Evolutionary conservation across 2,329 filamentous ascomycete species (phyloP).

Genomic region (Cryphonectria naterciae): DNA sequence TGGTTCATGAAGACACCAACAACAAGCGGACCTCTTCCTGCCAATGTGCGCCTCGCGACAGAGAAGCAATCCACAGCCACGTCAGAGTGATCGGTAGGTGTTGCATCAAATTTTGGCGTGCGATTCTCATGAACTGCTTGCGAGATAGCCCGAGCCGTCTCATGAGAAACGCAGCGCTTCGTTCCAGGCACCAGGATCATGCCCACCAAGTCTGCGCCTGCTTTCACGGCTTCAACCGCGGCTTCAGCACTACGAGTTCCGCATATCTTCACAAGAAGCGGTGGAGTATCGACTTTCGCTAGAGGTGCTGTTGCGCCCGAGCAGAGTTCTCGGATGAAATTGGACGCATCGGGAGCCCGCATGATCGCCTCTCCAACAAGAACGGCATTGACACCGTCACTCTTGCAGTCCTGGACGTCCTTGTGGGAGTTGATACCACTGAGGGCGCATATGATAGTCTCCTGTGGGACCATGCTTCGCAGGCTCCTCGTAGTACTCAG

Average conservation of each 20-base stretch:
- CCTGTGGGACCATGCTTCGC: slow-evolving; percentile 82
- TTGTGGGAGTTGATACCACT: slow-evolving; percentile 90
- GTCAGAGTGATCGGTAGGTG: slow-evolving; percentile 34
- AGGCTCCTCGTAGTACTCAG: slow-evolving; percentile 88
- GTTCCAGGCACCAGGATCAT: slow-evolving; percentile 87
- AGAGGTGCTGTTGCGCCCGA: slow-evolving; percentile 53
- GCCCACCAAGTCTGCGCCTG: slow-evolving; percentile 88
- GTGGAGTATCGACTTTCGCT: slow-evolving; percentile 42
- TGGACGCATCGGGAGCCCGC: slow-evolving; percentile 80
- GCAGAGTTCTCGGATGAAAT: slow-evolving; percentile 84
- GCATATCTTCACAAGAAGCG: slow-evolving; percentile 88
- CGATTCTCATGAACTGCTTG: slow-evolving; percentile 65
- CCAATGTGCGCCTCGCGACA: slow-evolving; percentile 40
- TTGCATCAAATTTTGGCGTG: slow-evolving; percentile 16
- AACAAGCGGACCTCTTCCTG: slow-evolving; percentile 69
- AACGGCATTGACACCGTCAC: slow-evolving; percentile 88
- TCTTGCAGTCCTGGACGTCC: slow-evolving; percentile 85
- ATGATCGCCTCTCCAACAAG: slow-evolving; percentile 96
- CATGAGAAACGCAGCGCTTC: slow-evolving; percentile 77
- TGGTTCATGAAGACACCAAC: slow-evolving; percentile 96
- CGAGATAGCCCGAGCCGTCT: slow-evolving; percentile 81
- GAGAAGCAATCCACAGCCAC: slow-evolving; percentile 70
- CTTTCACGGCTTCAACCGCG: slow-evolving; percentile 77
- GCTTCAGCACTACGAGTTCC: slow-evolving; percentile 84
- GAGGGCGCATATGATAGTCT: slow-evolving; percentile 87